Evolutionary conservation across 768 basidiomycete species (phyloP), one percentile per base, ranked within the genome.

Genomic region (Saitozyma podzolica): DNA sequence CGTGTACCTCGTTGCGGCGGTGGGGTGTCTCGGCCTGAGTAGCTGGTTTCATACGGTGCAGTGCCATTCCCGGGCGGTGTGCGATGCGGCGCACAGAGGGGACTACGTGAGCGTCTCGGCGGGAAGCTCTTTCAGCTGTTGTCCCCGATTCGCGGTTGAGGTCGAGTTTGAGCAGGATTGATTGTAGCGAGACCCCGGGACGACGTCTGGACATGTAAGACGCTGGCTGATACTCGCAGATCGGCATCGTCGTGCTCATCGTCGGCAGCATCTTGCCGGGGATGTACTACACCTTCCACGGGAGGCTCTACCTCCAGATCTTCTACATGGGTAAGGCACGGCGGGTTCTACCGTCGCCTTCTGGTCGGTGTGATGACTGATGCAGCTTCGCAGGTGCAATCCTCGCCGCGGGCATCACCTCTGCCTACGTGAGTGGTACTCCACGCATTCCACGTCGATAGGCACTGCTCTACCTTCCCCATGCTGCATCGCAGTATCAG

Each of bases 181-280:
- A 47, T 11, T 55, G 54, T 20, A 20, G 58, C 14, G 37, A 50
- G 20, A 43, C 20, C 3, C 16, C 1, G 16, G 45, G 61, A 29
- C 2, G 29, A 29, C 29, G 29, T 29, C 29, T 29, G 29, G 29
- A 5, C 5, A 29, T 29, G 5, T 29, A 29, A 29, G 29, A 29
- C 29, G 2, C 29, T 29, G 43, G 62, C 49, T 52, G 59, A 54
- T 49, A 3, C 10, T 47, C 89, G 79, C 89, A 93, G 77, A 81
- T 89, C 39, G 92, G 92, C 10, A 95, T 95, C 66, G 84, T 88
- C 65, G 80, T 87, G 40, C 83, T 91, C 59, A 90, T 82, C 48
- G 86, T 89, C 50, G 92, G 91, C 29, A 91, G 90, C 41, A 88
- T 88, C 77, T 86, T 86, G 67, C 89, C 91, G 7, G 85, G 83